phyloP scores from a whole-genome alignment of 768 basidiomycete genomes.

The Termitomyces sp. region DNA sequence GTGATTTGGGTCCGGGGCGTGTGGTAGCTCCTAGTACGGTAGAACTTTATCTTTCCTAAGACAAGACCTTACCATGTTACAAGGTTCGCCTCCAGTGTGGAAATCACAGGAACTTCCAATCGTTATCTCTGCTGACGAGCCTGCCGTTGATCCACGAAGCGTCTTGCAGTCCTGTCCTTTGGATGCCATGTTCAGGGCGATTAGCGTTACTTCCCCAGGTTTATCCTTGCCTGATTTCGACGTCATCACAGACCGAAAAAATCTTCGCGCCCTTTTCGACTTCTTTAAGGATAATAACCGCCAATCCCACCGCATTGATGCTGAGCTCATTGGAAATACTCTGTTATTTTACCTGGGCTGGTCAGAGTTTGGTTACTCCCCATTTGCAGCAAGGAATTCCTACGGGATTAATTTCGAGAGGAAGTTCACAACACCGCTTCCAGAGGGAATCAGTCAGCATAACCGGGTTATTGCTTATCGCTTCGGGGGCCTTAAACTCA shows the following conservation, averaged over 20 bases:
- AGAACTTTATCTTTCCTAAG: not conserved
- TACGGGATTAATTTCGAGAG: constrained; percentile 16
- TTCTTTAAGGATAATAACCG: constrained; percentile 5
- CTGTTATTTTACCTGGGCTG: constrained; percentile 16
- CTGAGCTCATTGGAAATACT: constrained; percentile 13
- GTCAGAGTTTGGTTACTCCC: constrained; percentile 8
- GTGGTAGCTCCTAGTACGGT: constrained; percentile 11
- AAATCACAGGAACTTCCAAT: constrained; percentile 13
- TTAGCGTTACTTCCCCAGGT: constrained; percentile 10
- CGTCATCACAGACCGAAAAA: constrained; percentile 15
- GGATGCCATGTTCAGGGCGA: constrained; percentile 11
- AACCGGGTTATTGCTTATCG: constrained; percentile 14
- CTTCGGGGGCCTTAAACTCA: constrained; percentile 22
- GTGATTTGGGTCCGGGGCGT: constrained; percentile 10
- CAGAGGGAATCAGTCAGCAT: constrained; percentile 13
- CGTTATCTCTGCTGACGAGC: constrained; percentile 5
- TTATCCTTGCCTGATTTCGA: constrained; percentile 11
- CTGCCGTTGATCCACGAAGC: constrained; percentile 11
- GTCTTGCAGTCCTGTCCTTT: constrained; percentile 11
- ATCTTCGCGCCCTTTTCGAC: constrained; percentile 14
- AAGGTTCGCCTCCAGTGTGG: constrained; percentile 15
- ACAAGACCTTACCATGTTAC: not conserved
- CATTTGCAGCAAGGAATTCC: not conserved
- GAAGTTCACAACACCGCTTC: constrained; percentile 11
- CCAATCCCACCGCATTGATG: constrained; percentile 13